These are phyloP conservation scores for Spathaspora sp. DNA, from an alignment of 805 yeast genomes.

Conservation along the genomic window DNA sequence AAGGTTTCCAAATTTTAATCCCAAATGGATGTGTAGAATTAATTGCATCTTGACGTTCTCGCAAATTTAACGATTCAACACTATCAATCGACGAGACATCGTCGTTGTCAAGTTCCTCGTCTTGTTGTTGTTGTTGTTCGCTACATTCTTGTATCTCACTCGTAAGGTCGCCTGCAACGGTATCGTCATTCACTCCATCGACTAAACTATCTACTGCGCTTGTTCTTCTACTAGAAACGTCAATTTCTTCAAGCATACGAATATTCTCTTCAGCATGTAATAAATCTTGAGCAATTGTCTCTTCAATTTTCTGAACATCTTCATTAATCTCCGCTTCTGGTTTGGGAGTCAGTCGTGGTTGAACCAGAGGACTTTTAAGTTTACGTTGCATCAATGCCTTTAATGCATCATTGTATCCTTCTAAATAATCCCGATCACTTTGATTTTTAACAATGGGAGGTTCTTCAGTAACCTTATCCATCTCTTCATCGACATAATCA, in stretches of 20 bases:
- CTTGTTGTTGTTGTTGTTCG: not conserved
- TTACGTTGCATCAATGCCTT: constrained; percentile 32
- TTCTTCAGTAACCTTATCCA: constrained; percentile 40
- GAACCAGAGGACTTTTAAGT: constrained; percentile 3
- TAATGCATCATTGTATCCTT: constrained; percentile 72
- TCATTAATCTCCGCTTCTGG: constrained; percentile 4
- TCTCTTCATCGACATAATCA: constrained; percentile 50
- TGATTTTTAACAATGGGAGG: constrained; percentile 4
- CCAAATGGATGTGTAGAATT: constrained; percentile 97
- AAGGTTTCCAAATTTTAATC: constrained; percentile 98
- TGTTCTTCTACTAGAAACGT: constrained; percentile 8
- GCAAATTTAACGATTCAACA: constrained; percentile 77
- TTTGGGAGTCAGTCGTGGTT: constrained; percentile 2
- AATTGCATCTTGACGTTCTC: constrained; percentile 94
- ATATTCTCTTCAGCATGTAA: constrained; percentile 21
- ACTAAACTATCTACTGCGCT: constrained; percentile 8
- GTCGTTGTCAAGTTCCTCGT: constrained; percentile 1
- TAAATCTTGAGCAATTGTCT: constrained; percentile 11
- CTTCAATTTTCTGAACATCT: constrained; percentile 7
- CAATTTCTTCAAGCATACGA: constrained; percentile 12
- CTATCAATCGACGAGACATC: constrained; percentile 42
- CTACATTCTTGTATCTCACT: constrained; percentile 8
- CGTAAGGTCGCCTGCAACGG: constrained; percentile 6
- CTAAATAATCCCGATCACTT: constrained; percentile 46
- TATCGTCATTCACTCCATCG: constrained; percentile 11